Percentiles rank a stretch among this genome's conserved stretches.
These are phyloP conservation scores for Auricularia auricula-judae DNA, from an alignment of 768 basidiomycete species.

Conservation along the genomic window DNA sequence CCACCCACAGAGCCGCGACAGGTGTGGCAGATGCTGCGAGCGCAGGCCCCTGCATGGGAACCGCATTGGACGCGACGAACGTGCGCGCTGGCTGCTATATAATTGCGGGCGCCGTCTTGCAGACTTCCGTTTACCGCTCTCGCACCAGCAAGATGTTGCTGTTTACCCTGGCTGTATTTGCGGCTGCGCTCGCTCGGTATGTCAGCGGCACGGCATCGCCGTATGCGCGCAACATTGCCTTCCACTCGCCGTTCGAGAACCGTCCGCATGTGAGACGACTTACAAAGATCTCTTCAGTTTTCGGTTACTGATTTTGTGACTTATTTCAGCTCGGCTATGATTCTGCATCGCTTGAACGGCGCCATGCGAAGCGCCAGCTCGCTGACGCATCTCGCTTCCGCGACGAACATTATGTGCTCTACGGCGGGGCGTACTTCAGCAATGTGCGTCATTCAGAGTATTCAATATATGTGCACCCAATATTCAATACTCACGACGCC, in stretches of 20 bases:
- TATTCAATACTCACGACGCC: background rate
- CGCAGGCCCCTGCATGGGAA: too few species aligned
- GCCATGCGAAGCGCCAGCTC: background rate
- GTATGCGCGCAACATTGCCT: slow-evolving; percentile 30
- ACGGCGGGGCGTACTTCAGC: slow-evolving; percentile 1
- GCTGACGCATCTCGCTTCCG: background rate
- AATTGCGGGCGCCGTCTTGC: too few species aligned
- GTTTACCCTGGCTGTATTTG: too few species aligned
- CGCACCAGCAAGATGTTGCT: too few species aligned
- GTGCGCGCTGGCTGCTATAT: too few species aligned
- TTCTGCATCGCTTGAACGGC: background rate
- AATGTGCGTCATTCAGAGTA: background rate
- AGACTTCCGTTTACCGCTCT: too few species aligned
- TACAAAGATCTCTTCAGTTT: background rate
- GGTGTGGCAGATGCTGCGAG: too few species aligned
- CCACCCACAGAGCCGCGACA: too few species aligned
- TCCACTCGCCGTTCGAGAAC: slow-evolving; percentile 26
- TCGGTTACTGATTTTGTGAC: background rate
- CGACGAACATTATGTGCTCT: slow-evolving; percentile 3
- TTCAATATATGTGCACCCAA: background rate
- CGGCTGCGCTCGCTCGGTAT: too few species aligned
- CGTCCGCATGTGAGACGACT: slow-evolving; percentile 7
- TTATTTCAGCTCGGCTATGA: background rate
- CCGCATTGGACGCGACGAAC: too few species aligned
- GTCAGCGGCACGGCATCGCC: slow-evolving; percentile 1